Conservation (phyloP, 495 filamentous ascomycete genomes). For the Tuber borchii region DNA sequence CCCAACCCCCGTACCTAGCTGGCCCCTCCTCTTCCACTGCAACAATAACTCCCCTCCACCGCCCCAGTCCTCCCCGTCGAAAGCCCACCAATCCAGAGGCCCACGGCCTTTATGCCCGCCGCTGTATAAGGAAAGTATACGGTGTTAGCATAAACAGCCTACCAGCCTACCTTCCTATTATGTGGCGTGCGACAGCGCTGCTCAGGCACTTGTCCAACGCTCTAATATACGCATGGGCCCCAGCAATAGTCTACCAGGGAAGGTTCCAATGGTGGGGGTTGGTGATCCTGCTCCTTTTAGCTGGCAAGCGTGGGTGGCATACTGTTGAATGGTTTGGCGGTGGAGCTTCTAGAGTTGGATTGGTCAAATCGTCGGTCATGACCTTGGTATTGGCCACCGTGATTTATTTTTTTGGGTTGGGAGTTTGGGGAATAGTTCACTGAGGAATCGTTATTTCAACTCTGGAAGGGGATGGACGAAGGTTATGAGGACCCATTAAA, state of each 20-base stretch:
- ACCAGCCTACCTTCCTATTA: slow-evolving; percentile 26
- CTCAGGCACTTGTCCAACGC: slow-evolving; percentile 35
- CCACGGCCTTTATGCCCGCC: not conserved
- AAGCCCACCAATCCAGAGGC: slow-evolving; percentile 14
- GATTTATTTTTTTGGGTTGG: slow-evolving; percentile 27
- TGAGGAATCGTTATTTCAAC: slow-evolving; percentile 5
- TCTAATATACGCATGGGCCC: slow-evolving; percentile 41
- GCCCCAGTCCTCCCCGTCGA: slow-evolving; percentile 12
- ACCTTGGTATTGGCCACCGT: slow-evolving; percentile 23
- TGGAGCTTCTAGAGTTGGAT: slow-evolving; percentile 35
- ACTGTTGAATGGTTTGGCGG: slow-evolving; percentile 42
- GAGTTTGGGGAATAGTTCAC: slow-evolving; percentile 31
- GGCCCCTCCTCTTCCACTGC: slow-evolving; percentile 8
- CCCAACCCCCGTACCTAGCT: slow-evolving; percentile 6
- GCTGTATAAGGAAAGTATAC: slow-evolving; percentile 29
- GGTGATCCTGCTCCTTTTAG: slow-evolving; percentile 29
- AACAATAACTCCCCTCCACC: not conserved
- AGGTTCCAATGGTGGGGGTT: slow-evolving; percentile 35
- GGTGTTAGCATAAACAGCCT: slow-evolving; percentile 35
- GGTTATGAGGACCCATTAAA: not conserved
- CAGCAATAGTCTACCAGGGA: slow-evolving; percentile 31
- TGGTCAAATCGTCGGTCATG: slow-evolving; percentile 33
- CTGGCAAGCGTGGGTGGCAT: slow-evolving; percentile 37
- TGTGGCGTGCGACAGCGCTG: slow-evolving; percentile 38
- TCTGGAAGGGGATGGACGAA: not conserved